phyloP scores from a whole-genome alignment of 306 rosid genomes.

The Canavalia ensiformis region DNA sequence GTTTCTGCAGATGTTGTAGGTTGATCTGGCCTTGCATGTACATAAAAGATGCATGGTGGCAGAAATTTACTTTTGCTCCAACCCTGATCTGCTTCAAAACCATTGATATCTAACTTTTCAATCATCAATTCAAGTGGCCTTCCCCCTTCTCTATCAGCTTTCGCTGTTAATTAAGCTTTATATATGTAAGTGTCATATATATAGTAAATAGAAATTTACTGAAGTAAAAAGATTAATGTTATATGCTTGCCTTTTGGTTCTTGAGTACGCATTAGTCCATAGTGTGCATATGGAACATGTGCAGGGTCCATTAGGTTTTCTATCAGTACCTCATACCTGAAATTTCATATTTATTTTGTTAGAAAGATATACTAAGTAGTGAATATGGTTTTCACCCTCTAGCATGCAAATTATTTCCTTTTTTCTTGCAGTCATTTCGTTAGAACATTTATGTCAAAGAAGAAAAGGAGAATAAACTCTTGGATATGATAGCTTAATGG shows the following conservation, averaged over 20 bases:
- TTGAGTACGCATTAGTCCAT: constrained; percentile 66
- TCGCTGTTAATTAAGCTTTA: constrained; percentile 55
- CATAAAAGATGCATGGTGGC: constrained; percentile 78
- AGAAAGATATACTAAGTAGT: constrained; percentile 16
- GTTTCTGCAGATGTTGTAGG: constrained; percentile 59
- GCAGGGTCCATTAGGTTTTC: constrained; percentile 98
- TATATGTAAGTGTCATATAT: constrained; percentile 36
- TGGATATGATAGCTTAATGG: constrained; percentile 10
- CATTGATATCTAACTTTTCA: constrained; percentile 64
- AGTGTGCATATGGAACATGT: constrained; percentile 88
- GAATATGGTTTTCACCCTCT: background rate
- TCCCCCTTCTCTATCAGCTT: constrained; percentile 96
- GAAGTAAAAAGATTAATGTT: constrained; percentile 32
- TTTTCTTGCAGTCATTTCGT: background rate
- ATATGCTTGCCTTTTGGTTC: constrained; percentile 65
- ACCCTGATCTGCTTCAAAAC: constrained; percentile 68
- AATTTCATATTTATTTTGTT: constrained; percentile 46
- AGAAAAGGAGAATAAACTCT: background rate
- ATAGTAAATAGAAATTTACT: constrained; percentile 26
- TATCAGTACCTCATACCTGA: constrained; percentile 87
- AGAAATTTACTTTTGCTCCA: constrained; percentile 63
- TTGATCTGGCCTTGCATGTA: constrained; percentile 54
- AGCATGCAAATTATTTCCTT: background rate
- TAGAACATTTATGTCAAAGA: constrained; percentile 1
- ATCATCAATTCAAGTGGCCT: constrained; percentile 74